Conservation (phyloP, 2,329 filamentous ascomycete genomes). For the Ustilaginoidea virens region DNA sequence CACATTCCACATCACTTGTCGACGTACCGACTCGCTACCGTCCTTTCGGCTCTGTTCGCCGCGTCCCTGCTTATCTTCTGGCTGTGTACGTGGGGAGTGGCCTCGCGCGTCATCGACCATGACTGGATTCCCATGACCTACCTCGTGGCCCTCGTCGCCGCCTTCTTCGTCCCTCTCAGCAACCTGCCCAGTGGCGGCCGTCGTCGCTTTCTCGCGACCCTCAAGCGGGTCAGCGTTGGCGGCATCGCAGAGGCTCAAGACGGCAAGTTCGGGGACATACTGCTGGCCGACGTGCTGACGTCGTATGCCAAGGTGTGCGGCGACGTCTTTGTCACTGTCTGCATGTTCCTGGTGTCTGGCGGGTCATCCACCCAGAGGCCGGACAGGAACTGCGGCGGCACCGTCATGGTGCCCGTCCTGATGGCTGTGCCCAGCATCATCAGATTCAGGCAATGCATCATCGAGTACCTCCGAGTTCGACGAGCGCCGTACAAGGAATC, state of each 20-base stretch:
- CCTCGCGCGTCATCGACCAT: slow-evolving; percentile 56
- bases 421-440: slow-evolving; percentile 73
- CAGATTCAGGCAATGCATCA: slow-evolving; percentile 81
- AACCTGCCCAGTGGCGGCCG: slow-evolving; percentile 55
- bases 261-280: slow-evolving; percentile 86
- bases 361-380: slow-evolving; percentile 66
- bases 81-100: slow-evolving; percentile 57
- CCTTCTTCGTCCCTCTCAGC: slow-evolving; percentile 60
- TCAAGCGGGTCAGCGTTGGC: slow-evolving; percentile 68
- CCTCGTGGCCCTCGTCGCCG: slow-evolving; percentile 53
- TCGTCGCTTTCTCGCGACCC: slow-evolving; percentile 55
- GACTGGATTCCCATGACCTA: slow-evolving; percentile 79
- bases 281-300: slow-evolving; percentile 87
- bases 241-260: slow-evolving; percentile 75
- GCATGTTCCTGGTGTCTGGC: slow-evolving; percentile 70
- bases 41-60: slow-evolving; percentile 56
- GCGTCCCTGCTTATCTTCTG: slow-evolving; percentile 71
- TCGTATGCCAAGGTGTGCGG: slow-evolving; percentile 87
- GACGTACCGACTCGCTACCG: slow-evolving; percentile 69
- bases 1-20: slow-evolving; percentile 65
- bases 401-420: slow-evolving; percentile 66
- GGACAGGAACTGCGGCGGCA: slow-evolving; percentile 67
- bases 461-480: slow-evolving; percentile 64
- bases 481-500: slow-evolving; percentile 38
- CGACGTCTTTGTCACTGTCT: slow-evolving; percentile 75